Evolutionary conservation across 257 asterid genomes (phyloP).

Genomic region (Hygrophila difformis): DNA sequence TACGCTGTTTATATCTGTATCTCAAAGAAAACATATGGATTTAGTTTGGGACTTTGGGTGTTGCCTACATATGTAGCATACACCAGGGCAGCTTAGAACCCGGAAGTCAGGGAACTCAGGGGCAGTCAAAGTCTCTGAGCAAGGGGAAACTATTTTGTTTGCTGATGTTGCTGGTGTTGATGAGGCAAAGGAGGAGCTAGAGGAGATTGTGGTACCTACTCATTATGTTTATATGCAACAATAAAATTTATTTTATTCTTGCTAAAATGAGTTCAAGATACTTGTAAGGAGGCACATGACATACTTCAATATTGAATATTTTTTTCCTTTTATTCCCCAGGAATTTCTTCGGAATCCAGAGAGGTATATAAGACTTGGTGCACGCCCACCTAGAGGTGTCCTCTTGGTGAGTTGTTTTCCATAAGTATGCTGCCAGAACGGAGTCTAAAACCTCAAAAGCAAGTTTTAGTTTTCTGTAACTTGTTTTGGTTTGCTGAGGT

Average conservation of each 20-base stretch:
- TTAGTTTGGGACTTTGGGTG: constrained; percentile 7
- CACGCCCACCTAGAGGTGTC: constrained; percentile 99
- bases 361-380: constrained; percentile 78
- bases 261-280: too few relatives aligned
- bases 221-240: too few relatives aligned
- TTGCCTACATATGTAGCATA: constrained; percentile 34
- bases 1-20: constrained; percentile 6
- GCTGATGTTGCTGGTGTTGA: constrained; percentile 99
- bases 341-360: constrained; percentile 97
- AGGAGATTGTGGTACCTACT: constrained; percentile 83
- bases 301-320: constrained; percentile 11
- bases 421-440: constrained; percentile 1
- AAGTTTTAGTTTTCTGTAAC: constrained; percentile 9
- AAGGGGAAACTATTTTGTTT: constrained; percentile 74
- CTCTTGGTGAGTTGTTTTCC: constrained; percentile 69
- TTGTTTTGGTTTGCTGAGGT: constrained; percentile 12
- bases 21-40: constrained; percentile 8
- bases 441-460: constrained; percentile 12
- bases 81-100: constrained; percentile 85
- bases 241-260: too few relatives aligned
- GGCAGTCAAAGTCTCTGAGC: constrained; percentile 71
- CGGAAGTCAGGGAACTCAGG: constrained; percentile 79
- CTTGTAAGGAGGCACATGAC: constrained; percentile 11
- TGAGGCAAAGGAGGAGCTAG: constrained; percentile 99
- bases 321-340: constrained; percentile 29